These are phyloP conservation scores for Debaryomyces sp. DNA, from an alignment of 1,139 yeast genomes.

Conservation along the genomic window DNA sequence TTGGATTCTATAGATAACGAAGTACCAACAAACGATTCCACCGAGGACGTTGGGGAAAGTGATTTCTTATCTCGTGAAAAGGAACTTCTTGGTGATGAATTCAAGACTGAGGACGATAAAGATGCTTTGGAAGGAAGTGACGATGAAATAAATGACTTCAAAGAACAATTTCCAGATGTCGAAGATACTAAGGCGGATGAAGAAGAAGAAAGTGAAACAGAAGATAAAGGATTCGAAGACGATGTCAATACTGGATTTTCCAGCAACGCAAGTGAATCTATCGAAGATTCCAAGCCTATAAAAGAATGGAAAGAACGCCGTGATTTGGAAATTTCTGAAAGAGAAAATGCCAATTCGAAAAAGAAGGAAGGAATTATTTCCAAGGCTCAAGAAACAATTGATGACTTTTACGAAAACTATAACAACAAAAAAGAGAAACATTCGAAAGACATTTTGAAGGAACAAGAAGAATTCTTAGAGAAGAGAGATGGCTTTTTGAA, in stretches of 20 bases:
- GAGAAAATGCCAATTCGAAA: conserved; percentile 72
- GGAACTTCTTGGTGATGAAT: conserved; percentile 81
- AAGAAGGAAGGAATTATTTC: conserved; percentile 70
- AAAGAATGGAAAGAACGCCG: conserved; percentile 86
- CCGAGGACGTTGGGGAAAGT: conserved; percentile 30
- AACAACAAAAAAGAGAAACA: conserved; percentile 80
- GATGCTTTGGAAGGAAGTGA: conserved; percentile 56
- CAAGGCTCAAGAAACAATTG: conserved; percentile 85
- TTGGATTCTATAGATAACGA: conserved; percentile 56
- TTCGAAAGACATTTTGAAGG: conserved; percentile 62
- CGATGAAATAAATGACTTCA: conserved; percentile 66
- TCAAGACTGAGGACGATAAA: conserved; percentile 67
- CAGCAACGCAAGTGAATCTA: conserved; percentile 22
- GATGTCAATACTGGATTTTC: conserved; percentile 18
- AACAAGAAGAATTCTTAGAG: conserved; percentile 71
- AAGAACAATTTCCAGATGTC: conserved; percentile 71
- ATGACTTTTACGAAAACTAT: conserved; percentile 93
- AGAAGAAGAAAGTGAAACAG: conserved; percentile 15
- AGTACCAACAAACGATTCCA: conserved; percentile 33
- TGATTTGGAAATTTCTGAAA: conserved; percentile 75
- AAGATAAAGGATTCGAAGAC: conserved; percentile 23
- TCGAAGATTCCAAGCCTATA: conserved; percentile 55
- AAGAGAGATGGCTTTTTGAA: conserved; percentile 81
- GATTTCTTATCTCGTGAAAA: conserved; percentile 87
- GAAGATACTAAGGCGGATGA: conserved; percentile 23